A percentile compares a stretch with the other conserved stretches of the same genome.
Conservation (phyloP, 2,329 filamentous ascomycete genomes). For the Phaeosphaeriaceae sp. region DNA sequence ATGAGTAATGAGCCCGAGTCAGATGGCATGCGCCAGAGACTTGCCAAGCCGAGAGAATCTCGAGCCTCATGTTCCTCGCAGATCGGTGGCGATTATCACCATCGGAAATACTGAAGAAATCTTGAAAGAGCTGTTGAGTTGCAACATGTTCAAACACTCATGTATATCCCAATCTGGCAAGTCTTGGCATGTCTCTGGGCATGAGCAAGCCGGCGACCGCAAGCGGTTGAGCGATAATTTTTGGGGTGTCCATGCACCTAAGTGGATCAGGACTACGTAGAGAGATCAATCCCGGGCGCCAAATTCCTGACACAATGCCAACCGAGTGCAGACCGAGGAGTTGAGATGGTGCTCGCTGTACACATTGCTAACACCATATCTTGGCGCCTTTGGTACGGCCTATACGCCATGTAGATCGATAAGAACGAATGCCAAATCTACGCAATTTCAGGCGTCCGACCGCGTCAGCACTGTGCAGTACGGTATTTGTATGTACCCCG, state of each 20-base stretch:
- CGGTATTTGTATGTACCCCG: not conserved
- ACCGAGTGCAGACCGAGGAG: too few relatives aligned
- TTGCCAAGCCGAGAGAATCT: not conserved
- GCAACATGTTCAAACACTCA: not conserved
- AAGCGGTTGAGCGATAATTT: not conserved
- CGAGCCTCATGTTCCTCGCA: not conserved
- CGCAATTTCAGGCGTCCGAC: not conserved
- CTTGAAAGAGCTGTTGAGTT: too few relatives aligned
- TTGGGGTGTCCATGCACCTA: not conserved
- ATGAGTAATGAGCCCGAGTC: conserved; percentile 10
- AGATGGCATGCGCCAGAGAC: not conserved
- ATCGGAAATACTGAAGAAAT: not conserved
- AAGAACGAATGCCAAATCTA: not conserved
- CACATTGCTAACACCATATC: not conserved
- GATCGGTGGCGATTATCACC: not conserved
- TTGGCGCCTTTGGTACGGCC: not conserved
- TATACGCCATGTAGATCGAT: not conserved
- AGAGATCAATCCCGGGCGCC: too few relatives aligned
- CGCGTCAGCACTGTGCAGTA: not conserved
- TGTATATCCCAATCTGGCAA: not conserved
- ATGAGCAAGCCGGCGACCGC: not conserved
- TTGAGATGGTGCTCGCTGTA: too few relatives aligned
- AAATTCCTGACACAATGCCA: too few relatives aligned
- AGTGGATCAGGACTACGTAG: not conserved
- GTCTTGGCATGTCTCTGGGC: not conserved